phyloP scores from a whole-genome alignment of 257 asterid genomes.

The Cruciata laevipes region DNA sequence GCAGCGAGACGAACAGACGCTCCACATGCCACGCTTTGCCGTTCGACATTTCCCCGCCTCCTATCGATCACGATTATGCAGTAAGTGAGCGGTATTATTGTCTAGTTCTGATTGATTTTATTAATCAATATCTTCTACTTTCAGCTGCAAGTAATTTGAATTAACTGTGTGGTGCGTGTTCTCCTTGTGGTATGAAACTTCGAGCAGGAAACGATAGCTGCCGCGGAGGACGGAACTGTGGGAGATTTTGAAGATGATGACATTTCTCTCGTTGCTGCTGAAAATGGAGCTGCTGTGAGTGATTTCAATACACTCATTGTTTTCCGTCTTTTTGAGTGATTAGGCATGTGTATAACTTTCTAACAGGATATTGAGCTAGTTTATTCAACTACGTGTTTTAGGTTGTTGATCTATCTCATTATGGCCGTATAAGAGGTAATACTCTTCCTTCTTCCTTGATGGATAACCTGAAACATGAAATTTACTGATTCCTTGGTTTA shows the following conservation, averaged over 20 bases:
- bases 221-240: constrained; percentile 28
- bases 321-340: not conserved
- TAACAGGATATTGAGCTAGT: not conserved
- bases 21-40: constrained; percentile 39
- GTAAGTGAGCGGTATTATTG: constrained; percentile 20
- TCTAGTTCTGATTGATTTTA: not conserved
- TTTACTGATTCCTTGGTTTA: constrained; percentile 18
- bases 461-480: not conserved
- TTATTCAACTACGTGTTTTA: constrained; percentile 21
- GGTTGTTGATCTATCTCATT: constrained; percentile 86
- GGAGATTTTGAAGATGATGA: constrained; percentile 37
- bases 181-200: not conserved
- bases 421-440: constrained; percentile 92
- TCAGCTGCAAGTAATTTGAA: not conserved
- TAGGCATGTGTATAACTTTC: not conserved
- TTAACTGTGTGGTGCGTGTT: not conserved
- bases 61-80: constrained; percentile 62
- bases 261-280: constrained; percentile 62
- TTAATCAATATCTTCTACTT: not conserved
- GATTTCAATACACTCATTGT: not conserved
- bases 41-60: constrained; percentile 89
- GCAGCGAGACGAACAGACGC: not conserved
- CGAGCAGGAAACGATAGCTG: constrained; percentile 42
- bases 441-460: constrained; percentile 6
- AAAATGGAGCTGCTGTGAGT: constrained; percentile 62